Evolutionary conservation across 2,329 filamentous ascomycete genomes (phyloP).

Genomic region (Madurella fahalii): DNA sequence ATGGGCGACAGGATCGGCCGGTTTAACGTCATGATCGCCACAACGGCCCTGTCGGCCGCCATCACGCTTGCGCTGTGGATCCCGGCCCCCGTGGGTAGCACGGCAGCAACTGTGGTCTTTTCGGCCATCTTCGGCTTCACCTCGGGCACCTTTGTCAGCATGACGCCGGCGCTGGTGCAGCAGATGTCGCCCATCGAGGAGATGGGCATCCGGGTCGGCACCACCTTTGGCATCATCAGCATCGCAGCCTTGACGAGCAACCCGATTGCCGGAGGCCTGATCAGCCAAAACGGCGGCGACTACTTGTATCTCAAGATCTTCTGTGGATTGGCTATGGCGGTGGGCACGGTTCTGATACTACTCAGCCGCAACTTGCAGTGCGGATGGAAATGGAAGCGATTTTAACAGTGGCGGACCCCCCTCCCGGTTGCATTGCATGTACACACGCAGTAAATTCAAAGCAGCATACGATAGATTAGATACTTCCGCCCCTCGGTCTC

Average conservation of each 20-base stretch:
- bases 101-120: conserved; percentile 35
- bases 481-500: no score
- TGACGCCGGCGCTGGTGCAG: conserved; percentile 37
- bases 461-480: no score
- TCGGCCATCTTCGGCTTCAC: conserved; percentile 40
- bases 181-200: conserved; percentile 54
- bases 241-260: conserved; percentile 49
- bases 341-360: no score
- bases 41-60: conserved; percentile 40
- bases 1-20: conserved; percentile 35
- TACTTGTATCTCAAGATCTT: no score
- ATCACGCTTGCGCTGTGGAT: conserved; percentile 43
- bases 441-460: no score
- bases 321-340: no score
- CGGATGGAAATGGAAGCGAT: no score
- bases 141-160: conserved; percentile 39
- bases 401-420: no score
- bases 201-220: conserved; percentile 52
- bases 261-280: conserved; percentile 43
- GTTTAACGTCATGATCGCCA: conserved; percentile 43
- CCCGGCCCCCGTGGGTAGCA: conserved; percentile 26
- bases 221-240: conserved; percentile 47
- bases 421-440: no score
- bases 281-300: no score
- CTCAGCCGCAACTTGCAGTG: no score